phyloP scores from a whole-genome alignment of 176 grass and related monocot species.

The Phragmites australis region DNA sequence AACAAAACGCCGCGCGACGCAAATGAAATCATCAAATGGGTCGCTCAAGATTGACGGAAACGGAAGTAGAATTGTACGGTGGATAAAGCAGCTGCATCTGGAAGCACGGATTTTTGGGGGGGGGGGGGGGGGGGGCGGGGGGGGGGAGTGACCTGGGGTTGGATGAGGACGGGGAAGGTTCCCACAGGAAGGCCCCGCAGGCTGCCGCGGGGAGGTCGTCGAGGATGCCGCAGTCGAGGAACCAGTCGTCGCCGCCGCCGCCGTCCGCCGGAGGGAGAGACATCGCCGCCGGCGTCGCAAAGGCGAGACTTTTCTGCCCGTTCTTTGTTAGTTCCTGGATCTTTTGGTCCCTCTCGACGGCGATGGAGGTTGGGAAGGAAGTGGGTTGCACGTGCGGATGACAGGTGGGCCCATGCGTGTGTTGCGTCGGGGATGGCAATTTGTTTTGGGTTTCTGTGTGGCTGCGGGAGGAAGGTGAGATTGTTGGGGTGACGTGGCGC shows the following conservation, averaged over 20 bases:
- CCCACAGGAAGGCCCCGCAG: slow-evolving; percentile 54
- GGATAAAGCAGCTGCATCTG: neutral
- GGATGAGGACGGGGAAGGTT: slow-evolving; percentile 44
- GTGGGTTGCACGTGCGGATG: neutral
- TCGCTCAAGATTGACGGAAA: neutral
- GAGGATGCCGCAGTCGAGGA: slow-evolving; percentile 58
- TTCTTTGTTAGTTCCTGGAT: neutral
- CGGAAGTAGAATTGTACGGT: neutral
- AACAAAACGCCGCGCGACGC: too few relatives aligned
- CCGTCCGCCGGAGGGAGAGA: slow-evolving; percentile 38
- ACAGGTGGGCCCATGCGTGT: slow-evolving; percentile 9
- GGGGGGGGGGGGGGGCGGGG: too few relatives aligned
- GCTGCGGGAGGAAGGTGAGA: neutral
- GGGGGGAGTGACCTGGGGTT: slow-evolving; percentile 63
- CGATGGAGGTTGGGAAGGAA: neutral
- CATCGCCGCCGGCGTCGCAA: slow-evolving; percentile 42
- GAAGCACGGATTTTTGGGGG: too few relatives aligned
- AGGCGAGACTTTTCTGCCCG: slow-evolving; percentile 14
- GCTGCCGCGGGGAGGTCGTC: slow-evolving; percentile 51
- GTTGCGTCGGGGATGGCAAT: neutral
- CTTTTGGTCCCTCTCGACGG: neutral
- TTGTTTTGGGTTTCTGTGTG: neutral
- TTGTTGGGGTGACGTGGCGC: slow-evolving; percentile 10
- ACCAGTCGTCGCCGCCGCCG: slow-evolving; percentile 47
- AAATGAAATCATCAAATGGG: too few relatives aligned